Evolutionary conservation across 2,329 filamentous ascomycete genomes (phyloP).

Genomic region (Fusarium cyanostomum): DNA sequence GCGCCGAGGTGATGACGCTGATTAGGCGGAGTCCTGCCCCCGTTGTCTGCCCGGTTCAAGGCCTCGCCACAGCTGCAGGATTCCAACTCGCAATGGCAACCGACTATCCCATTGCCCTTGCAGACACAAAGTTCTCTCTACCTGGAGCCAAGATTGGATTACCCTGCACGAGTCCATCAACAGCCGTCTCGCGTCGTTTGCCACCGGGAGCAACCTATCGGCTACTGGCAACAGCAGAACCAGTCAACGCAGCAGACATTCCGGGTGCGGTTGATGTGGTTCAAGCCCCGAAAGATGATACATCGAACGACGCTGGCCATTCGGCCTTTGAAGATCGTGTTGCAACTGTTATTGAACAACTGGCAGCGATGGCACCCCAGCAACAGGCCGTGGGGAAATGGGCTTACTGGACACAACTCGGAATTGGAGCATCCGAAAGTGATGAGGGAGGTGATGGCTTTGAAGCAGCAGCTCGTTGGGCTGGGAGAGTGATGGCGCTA

Average conservation of each 20-base stretch:
- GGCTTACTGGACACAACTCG: constrained; percentile 39
- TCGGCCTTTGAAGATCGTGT: constrained; percentile 26
- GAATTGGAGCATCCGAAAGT: background rate
- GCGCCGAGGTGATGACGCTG: constrained; percentile 35
- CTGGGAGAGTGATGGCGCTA: constrained; percentile 38
- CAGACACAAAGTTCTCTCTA: constrained; percentile 28
- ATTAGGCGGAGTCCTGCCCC: constrained; percentile 36
- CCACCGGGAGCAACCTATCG: constrained; percentile 28
- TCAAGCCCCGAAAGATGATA: background rate
- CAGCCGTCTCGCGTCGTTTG: constrained; percentile 31
- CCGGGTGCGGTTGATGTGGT: constrained; percentile 35
- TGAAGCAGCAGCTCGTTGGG: constrained; percentile 32
- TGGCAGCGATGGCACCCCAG: constrained; percentile 27
- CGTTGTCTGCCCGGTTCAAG: constrained; percentile 38
- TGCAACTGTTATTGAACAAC: constrained; percentile 2
- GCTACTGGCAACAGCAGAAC: constrained; percentile 30
- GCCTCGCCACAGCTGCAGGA: constrained; percentile 38
- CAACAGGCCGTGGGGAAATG: constrained; percentile 39
- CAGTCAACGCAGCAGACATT: constrained; percentile 18
- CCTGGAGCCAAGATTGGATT: constrained; percentile 38
- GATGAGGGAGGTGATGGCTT: constrained; percentile 31
- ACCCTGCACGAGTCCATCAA: constrained; percentile 39
- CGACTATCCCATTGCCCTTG: constrained; percentile 34
- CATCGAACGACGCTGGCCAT: background rate
- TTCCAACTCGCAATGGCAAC: constrained; percentile 40